A percentile compares a stretch with the other conserved stretches of the same genome.
Conservation (phyloP, 202 grass and related monocot genomes). For the Cymbopogon flexuosus region DNA sequence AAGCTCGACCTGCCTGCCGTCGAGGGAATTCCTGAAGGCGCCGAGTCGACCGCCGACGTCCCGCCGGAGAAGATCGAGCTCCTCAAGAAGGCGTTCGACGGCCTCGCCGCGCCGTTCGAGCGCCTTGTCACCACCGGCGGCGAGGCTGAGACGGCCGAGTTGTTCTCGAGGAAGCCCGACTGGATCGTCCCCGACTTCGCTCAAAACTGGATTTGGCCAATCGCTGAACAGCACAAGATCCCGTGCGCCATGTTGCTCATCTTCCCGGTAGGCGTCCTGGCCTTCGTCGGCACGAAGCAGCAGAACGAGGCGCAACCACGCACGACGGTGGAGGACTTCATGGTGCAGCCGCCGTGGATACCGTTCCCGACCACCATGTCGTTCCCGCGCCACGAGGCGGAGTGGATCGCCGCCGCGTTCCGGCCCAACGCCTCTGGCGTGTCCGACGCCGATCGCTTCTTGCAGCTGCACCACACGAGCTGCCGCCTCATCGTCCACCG, state of each 20-base stretch:
- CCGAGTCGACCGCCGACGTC: too few relatives aligned
- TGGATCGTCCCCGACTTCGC: conserved; percentile 48
- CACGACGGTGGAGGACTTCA: conserved; percentile 22
- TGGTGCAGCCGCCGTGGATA: conserved; percentile 41
- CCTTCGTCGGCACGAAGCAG: conserved; percentile 26
- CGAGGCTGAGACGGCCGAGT: too few relatives aligned
- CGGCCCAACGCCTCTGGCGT: conserved; percentile 35
- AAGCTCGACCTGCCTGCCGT: too few relatives aligned
- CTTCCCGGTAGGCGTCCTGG: neutral
- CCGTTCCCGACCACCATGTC: conserved; percentile 1
- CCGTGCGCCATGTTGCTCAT: conserved; percentile 26
- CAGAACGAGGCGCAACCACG: neutral
- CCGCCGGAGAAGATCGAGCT: too few relatives aligned
- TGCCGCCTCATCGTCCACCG: conserved; percentile 33
- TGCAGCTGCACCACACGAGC: neutral
- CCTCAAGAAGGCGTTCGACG: too few relatives aligned
- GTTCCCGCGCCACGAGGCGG: conserved; percentile 27
- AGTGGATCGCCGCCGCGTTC: neutral
- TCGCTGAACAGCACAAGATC: conserved; percentile 20
- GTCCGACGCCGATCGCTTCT: conserved; percentile 34
- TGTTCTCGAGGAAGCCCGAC: conserved; percentile 22
- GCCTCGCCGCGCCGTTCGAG: too few relatives aligned
- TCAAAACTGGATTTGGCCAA: conserved; percentile 38
- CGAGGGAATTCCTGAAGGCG: too few relatives aligned
- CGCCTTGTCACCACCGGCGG: neutral